Conservation (phyloP, 2,329 filamentous ascomycete genomes). For the Monosporascus sp. region DNA sequence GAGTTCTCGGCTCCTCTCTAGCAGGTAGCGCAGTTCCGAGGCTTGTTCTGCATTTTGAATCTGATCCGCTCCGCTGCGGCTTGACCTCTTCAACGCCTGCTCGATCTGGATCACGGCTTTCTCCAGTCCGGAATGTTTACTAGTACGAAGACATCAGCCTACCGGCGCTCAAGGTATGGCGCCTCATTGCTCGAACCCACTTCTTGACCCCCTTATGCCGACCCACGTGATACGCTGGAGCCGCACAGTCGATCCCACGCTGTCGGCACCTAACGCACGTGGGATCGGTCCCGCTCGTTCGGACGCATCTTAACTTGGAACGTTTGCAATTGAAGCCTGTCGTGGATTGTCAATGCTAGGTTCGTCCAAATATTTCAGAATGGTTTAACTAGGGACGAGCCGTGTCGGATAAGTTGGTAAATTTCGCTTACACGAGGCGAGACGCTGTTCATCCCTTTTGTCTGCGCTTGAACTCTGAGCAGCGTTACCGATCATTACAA, state of each 20-base stretch:
- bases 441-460: conserved; percentile 23
- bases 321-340: conserved; percentile 28
- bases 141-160: conserved; percentile 26
- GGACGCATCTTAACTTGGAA: conserved; percentile 29
- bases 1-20: conserved; percentile 41
- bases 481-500: conserved; percentile 19
- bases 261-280: conserved; percentile 27
- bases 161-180: no score
- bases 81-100: conserved; percentile 57
- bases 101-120: conserved; percentile 72
- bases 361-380: no score
- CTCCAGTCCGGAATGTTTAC: conserved; percentile 68
- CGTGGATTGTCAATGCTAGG: conserved; percentile 1
- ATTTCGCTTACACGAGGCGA: conserved; percentile 19
- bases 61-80: conserved; percentile 33
- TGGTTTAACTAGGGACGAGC: no score
- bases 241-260: conserved; percentile 51
- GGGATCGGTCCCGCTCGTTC: conserved; percentile 18
- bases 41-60: conserved; percentile 37
- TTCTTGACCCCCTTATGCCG: conserved; percentile 74
- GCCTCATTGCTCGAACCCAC: conserved; percentile 34
- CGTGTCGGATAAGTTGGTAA: no score
- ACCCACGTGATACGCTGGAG: conserved; percentile 68
- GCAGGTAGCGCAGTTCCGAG: conserved; percentile 43
- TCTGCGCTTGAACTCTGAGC: conserved; percentile 16